Percentiles rank a stretch among this genome's conserved stretches.
Conservation (phyloP, 768 basidiomycete genomes). For the Lactarius trivialis region DNA sequence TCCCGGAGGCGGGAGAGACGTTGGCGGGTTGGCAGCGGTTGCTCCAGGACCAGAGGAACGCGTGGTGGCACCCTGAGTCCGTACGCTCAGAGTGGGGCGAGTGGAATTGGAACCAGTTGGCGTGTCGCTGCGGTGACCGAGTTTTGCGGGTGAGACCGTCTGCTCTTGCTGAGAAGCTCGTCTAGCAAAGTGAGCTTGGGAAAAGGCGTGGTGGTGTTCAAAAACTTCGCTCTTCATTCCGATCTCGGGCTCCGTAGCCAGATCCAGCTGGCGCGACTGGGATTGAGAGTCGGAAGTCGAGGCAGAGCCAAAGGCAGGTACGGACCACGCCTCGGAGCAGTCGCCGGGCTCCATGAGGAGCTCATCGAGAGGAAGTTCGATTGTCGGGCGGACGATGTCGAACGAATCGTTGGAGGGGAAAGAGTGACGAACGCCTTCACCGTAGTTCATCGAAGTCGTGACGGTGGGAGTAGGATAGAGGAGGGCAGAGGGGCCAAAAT, state of each 20-base stretch:
- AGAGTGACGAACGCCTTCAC: slow-evolving; percentile 54
- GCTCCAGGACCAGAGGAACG: slow-evolving; percentile 64
- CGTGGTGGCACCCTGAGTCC: slow-evolving; percentile 14
- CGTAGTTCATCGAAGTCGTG: slow-evolving; percentile 66
- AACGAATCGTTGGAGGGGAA: slow-evolving; percentile 45
- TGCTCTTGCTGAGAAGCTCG: slow-evolving; percentile 37
- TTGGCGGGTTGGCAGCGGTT: slow-evolving; percentile 31
- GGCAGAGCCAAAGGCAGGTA: slow-evolving; percentile 17
- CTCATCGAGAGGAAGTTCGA: slow-evolving; percentile 82
- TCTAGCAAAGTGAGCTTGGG: slow-evolving; percentile 37
- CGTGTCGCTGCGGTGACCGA: slow-evolving; percentile 35
- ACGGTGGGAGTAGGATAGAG: slow-evolving; percentile 63
- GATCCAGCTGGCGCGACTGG: slow-evolving; percentile 23
- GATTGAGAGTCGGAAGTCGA: slow-evolving; percentile 7
- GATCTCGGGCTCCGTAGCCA: slow-evolving; percentile 29
- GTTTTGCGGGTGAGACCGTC: slow-evolving; percentile 52
- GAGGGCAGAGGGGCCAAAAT: slow-evolving; percentile 74
- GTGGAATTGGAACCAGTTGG: background rate
- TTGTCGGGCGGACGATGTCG: slow-evolving; percentile 68
- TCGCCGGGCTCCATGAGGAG: slow-evolving; percentile 46
- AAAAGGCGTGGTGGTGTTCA: slow-evolving; percentile 27
- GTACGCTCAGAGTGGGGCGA: slow-evolving; percentile 18
- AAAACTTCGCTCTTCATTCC: slow-evolving; percentile 23
- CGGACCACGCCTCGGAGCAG: slow-evolving; percentile 31
- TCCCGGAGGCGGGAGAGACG: slow-evolving; percentile 22